Evolutionary conservation across 345 rosid species (phyloP), one percentile per base, ranked within the genome.

Genomic region (Heritiera fomes): DNA sequence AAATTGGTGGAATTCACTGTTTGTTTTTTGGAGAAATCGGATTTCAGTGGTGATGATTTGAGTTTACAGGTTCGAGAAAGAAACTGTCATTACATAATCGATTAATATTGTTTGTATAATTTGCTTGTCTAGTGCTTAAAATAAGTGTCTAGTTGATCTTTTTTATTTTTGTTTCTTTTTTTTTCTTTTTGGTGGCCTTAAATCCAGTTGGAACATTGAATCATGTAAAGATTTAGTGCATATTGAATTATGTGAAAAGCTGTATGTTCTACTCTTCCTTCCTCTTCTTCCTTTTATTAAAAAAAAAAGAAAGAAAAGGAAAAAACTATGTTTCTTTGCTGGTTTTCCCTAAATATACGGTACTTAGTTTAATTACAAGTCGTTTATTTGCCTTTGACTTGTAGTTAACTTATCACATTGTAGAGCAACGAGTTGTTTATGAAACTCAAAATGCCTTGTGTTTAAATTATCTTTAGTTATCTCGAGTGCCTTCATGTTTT

Each of bases 1-100:
- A 87, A 90, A 81, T 82, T 89, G 79, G 81, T 96, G 85, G 97
- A 94, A 76, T 96, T 96, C 85, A 87, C 91, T 45, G 85, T 96
- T 84, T 82, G 87, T 86, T 89, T 84, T 84, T 85, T 96, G 87
- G 98, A 91, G 90, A 85, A 86, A 71, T 87, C 92, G 5, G 90
- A 86, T 49, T 82, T 88, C 75, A 77, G 61, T 47, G 72, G 76
- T 15, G 91, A 82, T 77, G 94, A 92, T 85, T 87, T 81, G 32
- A 82, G 84, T 63, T 65, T 81, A 17, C 94, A 94, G 98, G 99
- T 96, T 81, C 70, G 87, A 83, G 64, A 71, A 34, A n/a, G 10
- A 41, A 49, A 20, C 17, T 68, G 28, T 17, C 15, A 58, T 62
- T 23, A 8, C 30, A 13, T 40, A 52, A 64, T 34, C 34, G 4